Base-by-base conservation (phyloP, 2,329 filamentous ascomycete species). In the Aspergillus sp. region DNA sequence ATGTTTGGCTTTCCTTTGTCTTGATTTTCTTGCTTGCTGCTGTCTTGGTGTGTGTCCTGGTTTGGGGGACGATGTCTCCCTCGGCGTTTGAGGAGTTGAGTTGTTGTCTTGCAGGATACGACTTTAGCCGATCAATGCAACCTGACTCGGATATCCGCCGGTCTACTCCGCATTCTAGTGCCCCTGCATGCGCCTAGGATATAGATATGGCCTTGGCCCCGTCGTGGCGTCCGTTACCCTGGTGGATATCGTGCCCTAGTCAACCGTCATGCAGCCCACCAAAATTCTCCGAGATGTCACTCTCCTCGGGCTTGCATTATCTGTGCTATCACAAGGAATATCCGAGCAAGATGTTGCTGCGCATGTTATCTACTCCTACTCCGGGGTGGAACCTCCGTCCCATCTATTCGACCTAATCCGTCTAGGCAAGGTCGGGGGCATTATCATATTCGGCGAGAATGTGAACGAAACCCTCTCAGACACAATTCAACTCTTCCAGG, bases 361-460 rank as follows among this genome's bases (percentile, higher is more conserved):
- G 5, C 68, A 70, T 56, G 63, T 70, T 23, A 61, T 70, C n/a
- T 70, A 62, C 58, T 69, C 68, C 10, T 70, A 68, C 40, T 49
- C 59, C 1, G 67, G 65, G 10, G 23, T 59, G 11, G 49, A 55
- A 1, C 66, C 67, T 5, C 65, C 67, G 5, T 21, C 49, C 7
- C 50, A 64, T 20, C 58, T 70, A 7, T 57, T 58, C 45, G 47
- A 58, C 14, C 53, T 70, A 6, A 64, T 68, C 36, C 45, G 54
- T 20, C 41, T 62, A 34, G 66, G 67, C 21, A 61, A 62, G 51
- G 66, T 70, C 23, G 66, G 66, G n/a, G 67, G 67, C 6, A 53
- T 70, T 20, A 63, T 68, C 21, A 54, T 70, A 40, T 69, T 69
- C 50, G 60, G 64, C 4, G 58, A 63, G 20, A 70, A 70, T 48